Evolutionary conservation across 352 stramenopile genomes (phyloP), one percentile per base, ranked within the genome.

Genomic region (Phytophthora syringae): DNA sequence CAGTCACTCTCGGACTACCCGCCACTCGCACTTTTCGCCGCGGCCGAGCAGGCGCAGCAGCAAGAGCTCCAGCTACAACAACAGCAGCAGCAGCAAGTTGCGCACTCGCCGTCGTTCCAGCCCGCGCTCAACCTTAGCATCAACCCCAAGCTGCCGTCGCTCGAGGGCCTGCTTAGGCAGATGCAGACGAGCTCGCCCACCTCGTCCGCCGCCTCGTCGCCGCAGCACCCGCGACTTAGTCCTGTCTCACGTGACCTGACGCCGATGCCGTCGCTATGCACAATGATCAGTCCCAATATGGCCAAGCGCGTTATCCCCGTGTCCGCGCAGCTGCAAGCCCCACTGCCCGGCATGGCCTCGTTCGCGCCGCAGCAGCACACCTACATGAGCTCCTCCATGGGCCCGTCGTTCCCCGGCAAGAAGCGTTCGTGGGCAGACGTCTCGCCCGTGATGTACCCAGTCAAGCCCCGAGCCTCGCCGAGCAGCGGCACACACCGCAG

Each of bases 141-240:
- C 21, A 70, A 70, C 53, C 68, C 74, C 22, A 91, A 83, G 67
- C 64, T 91, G 40, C 82, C 82, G 49, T 88, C 82, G 50, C 82
- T 91, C 51, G 72, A 82, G 34, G 80, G 82, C 0, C 60, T 91
- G 36, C 78, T 91, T 20, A 89, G 84, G 70, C 78, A 86, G 53
- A 86, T 91, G 67, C 82, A 91, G 68, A 74, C 58, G 44, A 55
- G 47, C 2, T 74, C 72, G 42, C 50, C 65, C 55, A 51, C 42
- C 9, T 50, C 55, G 42, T 64, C 64, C 3, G 42, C 40, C 12
- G 9, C 43, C 4, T n/a, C 59, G 37, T 64, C 45, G 32, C 42
- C 60, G 52, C 54, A 57, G 24, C 62, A 74, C 7, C 52, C 20
- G 36, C 69, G 53, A 0, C 58, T 76, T 18, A 83, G 74, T 48